Base-by-base conservation (phyloP, 2,329 filamentous ascomycete species). In the Pseudogymnoascus sp. region DNA sequence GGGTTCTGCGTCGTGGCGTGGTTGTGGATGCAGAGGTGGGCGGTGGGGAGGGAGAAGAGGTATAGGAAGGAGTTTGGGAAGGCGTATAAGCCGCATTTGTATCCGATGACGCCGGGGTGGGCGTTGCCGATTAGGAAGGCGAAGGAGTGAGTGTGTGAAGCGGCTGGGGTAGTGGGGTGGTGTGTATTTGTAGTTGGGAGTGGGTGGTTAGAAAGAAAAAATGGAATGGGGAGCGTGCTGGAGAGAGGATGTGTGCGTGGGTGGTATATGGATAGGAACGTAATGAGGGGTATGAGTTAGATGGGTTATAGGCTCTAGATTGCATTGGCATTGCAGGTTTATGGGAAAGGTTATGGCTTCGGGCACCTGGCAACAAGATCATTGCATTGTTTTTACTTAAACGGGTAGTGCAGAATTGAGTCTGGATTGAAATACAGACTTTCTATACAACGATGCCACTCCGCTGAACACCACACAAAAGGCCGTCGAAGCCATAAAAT, bases 21-120 rank as follows among this genome's bases (percentile, higher is more conserved):
- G 14, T 81, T 78, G 23, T 91, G 93, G 77, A 97, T 99, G 95
- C 85, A 83, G 64, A 75, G 80, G 62, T 99, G 95, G 95, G 93
- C 88, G 40, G 84, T 84, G 77, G 93, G 91, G 81, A 97, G 97
- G 83, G 95, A 99, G 82, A 85, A 81, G 73, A 86, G 90, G 64
- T 95, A 97, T 75, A 86, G 95, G 71, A 88, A 89, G 76, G 90
- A 96, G 75, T 96, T 97, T 76, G 90, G 90, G 42, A 89, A 93
- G 74, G 90, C 88, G 77, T 99, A 99, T 79, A 93, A 93, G 87
- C 59, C 59, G 34, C 59, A 61, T 42, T 39, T 39, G 59, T 61
- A 61, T 12, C 59, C 59, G 8, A 39, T 61, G 59, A 61, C 59
- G 12, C 59, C 59, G 23, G 34, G 34, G 34, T 61, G 34, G 59